Conservation (phyloP, 495 filamentous ascomycete species). For the Tuber microsphaerosporum region DNA sequence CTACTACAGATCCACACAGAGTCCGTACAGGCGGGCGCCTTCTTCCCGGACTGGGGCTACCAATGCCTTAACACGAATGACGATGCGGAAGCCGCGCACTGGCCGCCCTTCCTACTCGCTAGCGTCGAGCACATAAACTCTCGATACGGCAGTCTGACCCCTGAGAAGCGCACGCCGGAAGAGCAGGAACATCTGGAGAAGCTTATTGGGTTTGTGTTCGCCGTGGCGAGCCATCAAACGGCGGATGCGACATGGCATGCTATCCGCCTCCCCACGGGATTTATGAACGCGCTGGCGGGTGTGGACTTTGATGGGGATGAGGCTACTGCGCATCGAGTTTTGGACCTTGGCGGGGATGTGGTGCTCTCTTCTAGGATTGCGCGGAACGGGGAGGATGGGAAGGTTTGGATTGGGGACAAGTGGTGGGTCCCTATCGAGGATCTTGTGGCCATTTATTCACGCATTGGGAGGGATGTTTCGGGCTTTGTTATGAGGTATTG, state of each 20-base stretch:
- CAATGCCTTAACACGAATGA: slow-evolving; percentile 36
- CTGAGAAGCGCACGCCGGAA: not conserved
- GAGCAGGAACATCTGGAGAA: slow-evolving; percentile 37
- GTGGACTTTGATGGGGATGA: slow-evolving; percentile 35
- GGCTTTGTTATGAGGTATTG: slow-evolving; percentile 32
- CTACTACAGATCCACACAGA: slow-evolving; percentile 30
- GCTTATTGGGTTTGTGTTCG: slow-evolving; percentile 35
- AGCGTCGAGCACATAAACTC: slow-evolving; percentile 33
- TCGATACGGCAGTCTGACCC: slow-evolving; percentile 34
- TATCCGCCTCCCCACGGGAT: slow-evolving; percentile 30
- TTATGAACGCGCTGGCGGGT: slow-evolving; percentile 24
- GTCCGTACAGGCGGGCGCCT: slow-evolving; percentile 38
- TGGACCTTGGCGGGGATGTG: slow-evolving; percentile 38
- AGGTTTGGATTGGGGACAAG: slow-evolving; percentile 22
- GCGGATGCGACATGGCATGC: slow-evolving; percentile 41
- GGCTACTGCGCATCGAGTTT: slow-evolving; percentile 21
- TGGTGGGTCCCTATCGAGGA: slow-evolving; percentile 36
- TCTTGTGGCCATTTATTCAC: slow-evolving; percentile 33
- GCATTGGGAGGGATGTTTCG: slow-evolving; percentile 25
- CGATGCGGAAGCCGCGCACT: slow-evolving; percentile 37
- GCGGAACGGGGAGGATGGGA: slow-evolving; percentile 15
- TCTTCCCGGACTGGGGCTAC: slow-evolving; percentile 42
- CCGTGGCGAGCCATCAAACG: slow-evolving; percentile 30
- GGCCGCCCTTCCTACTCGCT: slow-evolving; percentile 39
- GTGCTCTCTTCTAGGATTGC: slow-evolving; percentile 25